Evolutionary conservation across 768 basidiomycete genomes (phyloP).

Genomic region (Suillus subluteus): DNA sequence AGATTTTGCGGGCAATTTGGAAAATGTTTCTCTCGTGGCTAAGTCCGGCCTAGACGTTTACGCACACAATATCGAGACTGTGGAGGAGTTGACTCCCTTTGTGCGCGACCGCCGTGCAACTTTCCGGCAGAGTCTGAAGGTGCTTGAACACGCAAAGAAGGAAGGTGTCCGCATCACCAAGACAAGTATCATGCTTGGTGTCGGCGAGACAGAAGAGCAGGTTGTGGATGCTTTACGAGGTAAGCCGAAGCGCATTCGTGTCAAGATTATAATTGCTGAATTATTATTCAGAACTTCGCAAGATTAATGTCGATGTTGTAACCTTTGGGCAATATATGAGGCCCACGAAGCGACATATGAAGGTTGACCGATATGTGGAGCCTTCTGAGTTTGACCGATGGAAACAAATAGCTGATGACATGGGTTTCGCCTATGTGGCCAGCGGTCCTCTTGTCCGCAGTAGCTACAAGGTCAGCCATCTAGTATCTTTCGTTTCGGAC

Average conservation of each 20-base stretch:
- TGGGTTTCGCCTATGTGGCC: conserved; percentile 97
- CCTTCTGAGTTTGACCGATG: conserved; percentile 92
- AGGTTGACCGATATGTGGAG: conserved; percentile 94
- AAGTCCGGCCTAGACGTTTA: conserved; percentile 96
- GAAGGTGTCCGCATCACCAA: conserved; percentile 89
- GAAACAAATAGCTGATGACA: conserved; percentile 86
- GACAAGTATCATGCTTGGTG: conserved; percentile 98
- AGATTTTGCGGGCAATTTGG: conserved; percentile 83
- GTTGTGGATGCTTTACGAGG: conserved; percentile 82
- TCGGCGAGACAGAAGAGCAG: conserved; percentile 89
- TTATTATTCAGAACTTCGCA: conserved; percentile 71
- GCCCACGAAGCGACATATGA: conserved; percentile 98
- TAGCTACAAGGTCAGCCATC: conserved; percentile 86
- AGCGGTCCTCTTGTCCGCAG: conserved; percentile 95
- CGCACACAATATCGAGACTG: conserved; percentile 97
- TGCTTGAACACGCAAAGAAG: conserved; percentile 82
- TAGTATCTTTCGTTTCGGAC: neutral
- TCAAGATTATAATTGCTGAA: neutral
- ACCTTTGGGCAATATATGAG: conserved; percentile 99
- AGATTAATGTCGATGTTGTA: conserved; percentile 90
- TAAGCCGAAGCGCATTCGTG: conserved; percentile 36
- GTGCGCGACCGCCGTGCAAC: conserved; percentile 95
- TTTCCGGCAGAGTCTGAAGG: conserved; percentile 82
- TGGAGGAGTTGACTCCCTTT: conserved; percentile 91
- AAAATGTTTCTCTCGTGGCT: conserved; percentile 81